Percentiles rank a stretch among this genome's conserved stretches.
These are phyloP conservation scores for Populus hybrid DNA, from an alignment of 441 rosid species.

Conservation along the genomic window DNA sequence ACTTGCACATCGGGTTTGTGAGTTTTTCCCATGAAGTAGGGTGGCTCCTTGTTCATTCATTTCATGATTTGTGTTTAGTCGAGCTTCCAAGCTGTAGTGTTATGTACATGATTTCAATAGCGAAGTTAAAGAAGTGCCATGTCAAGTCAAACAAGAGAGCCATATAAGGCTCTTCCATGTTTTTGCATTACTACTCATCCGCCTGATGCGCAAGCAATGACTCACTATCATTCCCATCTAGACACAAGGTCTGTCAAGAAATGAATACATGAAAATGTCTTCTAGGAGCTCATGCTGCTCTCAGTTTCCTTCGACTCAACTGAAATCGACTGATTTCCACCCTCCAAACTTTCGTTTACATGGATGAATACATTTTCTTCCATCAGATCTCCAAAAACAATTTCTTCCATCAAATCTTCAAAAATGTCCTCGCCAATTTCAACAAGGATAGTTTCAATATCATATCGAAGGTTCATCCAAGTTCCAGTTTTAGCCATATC, in stretches of 20 bases:
- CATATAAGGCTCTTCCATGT: background rate
- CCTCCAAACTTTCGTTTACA: constrained; percentile 17
- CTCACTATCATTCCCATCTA: constrained; percentile 5
- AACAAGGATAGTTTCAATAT: constrained; percentile 44
- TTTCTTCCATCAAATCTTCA: constrained; percentile 53
- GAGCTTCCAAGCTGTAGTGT: constrained; percentile 16
- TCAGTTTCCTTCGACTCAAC: constrained; percentile 22
- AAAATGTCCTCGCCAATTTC: constrained; percentile 59
- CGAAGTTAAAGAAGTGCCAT: constrained; percentile 15
- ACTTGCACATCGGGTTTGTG: background rate
- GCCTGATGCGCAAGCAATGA: background rate
- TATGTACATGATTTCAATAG: constrained; percentile 31
- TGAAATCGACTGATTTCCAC: constrained; percentile 8
- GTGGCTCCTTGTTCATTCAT: constrained; percentile 1
- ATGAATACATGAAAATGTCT: constrained; percentile 9
- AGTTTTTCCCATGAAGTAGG: background rate
- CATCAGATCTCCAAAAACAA: constrained; percentile 59
- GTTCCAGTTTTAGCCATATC: constrained; percentile 57
- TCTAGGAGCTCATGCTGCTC: constrained; percentile 19
- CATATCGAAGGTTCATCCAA: constrained; percentile 72
- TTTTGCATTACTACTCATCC: background rate
- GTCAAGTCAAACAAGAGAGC: constrained; percentile 11
- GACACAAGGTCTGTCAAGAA: constrained; percentile 10
- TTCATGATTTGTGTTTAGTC: background rate
- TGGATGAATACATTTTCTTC: constrained; percentile 47